phyloP scores from a whole-genome alignment of 305 asterid genomes.

The Rubia peregrina region DNA sequence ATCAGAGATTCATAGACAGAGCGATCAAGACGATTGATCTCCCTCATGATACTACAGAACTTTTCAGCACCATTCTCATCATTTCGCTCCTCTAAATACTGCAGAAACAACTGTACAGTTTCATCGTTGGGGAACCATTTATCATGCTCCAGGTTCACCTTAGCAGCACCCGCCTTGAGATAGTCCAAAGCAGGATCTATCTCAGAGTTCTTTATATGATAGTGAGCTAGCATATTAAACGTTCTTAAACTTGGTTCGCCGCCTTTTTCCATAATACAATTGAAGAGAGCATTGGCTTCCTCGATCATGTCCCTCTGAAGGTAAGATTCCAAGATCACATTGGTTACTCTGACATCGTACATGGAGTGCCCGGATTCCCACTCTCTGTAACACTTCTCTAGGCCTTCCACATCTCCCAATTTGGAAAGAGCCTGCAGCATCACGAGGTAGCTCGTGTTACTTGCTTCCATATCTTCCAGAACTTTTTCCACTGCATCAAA shows the following conservation, averaged over 20 bases:
- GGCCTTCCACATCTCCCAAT: constrained; percentile 46
- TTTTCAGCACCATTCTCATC: constrained; percentile 36
- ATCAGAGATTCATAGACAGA: constrained; percentile 27
- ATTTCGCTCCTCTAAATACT: constrained; percentile 38
- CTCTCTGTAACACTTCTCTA: constrained; percentile 43
- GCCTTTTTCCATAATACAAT: constrained; percentile 26
- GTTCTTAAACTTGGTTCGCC: constrained; percentile 41
- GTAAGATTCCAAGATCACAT: constrained; percentile 59
- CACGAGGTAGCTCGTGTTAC: constrained; percentile 40
- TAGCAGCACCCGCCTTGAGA: constrained; percentile 44
- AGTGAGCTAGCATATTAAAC: constrained; percentile 30
- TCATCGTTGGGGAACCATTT: constrained; percentile 47
- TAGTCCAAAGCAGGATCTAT: constrained; percentile 55
- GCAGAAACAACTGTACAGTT: constrained; percentile 35
- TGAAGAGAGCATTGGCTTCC: constrained; percentile 45
- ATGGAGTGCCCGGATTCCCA: constrained; percentile 41
- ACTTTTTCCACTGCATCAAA: constrained; percentile 42
- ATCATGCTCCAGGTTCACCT: constrained; percentile 19
- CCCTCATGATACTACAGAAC: constrained; percentile 54
- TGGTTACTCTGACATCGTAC: constrained; percentile 48
- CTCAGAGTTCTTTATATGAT: constrained; percentile 37
- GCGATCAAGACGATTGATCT: constrained; percentile 29
- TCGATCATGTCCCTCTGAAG: constrained; percentile 43
- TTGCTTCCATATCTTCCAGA: constrained; percentile 49
- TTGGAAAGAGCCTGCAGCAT: constrained; percentile 56